phyloP scores from a whole-genome alignment of 306 rosid genomes.

The Albizia julibrissin region DNA sequence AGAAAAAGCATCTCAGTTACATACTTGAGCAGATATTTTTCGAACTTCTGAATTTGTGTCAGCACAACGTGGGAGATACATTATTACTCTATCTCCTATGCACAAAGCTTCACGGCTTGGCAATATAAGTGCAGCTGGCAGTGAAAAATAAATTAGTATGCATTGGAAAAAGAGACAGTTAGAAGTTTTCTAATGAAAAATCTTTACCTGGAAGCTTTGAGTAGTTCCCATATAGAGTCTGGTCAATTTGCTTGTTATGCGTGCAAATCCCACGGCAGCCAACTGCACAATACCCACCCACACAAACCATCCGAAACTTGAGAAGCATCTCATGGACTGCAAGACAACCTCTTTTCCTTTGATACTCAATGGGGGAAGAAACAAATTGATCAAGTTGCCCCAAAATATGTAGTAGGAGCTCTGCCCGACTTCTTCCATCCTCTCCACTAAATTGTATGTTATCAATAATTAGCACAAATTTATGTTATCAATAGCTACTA shows the following conservation, averaged over 20 bases:
- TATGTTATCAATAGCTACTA: background rate
- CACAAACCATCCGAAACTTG: conserved; percentile 85
- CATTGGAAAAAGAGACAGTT: conserved; percentile 11
- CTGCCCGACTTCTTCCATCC: conserved; percentile 99
- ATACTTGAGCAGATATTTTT: conserved; percentile 88
- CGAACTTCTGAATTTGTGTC: conserved; percentile 92
- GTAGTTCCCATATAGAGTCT: conserved; percentile 65
- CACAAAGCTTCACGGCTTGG: conserved; percentile 95
- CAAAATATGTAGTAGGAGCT: conserved; percentile 79
- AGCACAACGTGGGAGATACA: conserved; percentile 96
- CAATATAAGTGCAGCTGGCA: conserved; percentile 80
- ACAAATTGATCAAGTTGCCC: conserved; percentile 93
- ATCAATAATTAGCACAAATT: conserved; percentile 39
- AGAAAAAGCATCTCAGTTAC: conserved; percentile 19
- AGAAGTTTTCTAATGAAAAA: conserved; percentile 29
- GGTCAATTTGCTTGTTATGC: conserved; percentile 83
- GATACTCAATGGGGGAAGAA: conserved; percentile 82
- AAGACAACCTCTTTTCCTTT: conserved; percentile 90
- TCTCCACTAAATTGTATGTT: conserved; percentile 71
- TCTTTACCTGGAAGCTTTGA: conserved; percentile 87
- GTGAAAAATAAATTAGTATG: conserved; percentile 18
- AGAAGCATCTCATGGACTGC: conserved; percentile 95
- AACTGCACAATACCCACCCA: conserved; percentile 76
- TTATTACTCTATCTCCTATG: conserved; percentile 82
- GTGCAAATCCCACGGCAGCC: conserved; percentile 89